Conservation (phyloP, 2,329 filamentous ascomycete species). For the Emergomyces orientalis region DNA sequence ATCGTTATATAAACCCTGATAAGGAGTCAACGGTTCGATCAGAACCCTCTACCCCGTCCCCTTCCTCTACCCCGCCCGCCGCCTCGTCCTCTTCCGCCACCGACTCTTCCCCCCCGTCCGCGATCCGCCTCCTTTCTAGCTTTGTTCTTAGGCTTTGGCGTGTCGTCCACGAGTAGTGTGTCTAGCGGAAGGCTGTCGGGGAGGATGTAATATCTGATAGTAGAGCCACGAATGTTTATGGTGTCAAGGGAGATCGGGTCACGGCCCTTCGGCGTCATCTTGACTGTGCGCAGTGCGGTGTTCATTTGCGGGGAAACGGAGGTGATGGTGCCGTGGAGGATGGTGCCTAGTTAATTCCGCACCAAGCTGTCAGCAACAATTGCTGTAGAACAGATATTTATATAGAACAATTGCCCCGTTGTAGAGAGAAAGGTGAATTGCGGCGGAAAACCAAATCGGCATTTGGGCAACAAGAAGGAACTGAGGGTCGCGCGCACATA, state of each 20-base stretch:
- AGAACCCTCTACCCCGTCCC: conserved; percentile 43
- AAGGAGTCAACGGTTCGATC: neutral
- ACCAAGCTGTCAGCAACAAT: neutral
- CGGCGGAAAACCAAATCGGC: neutral
- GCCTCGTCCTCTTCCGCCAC: conserved; percentile 40
- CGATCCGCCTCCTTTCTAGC: conserved; percentile 73
- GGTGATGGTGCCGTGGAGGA: conserved; percentile 92
- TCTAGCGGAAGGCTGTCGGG: conserved; percentile 92
- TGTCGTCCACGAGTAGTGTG: conserved; percentile 89
- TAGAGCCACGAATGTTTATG: conserved; percentile 93
- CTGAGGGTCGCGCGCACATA: conserved; percentile 58
- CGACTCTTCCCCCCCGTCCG: conserved; percentile 38
- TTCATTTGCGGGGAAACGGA: conserved; percentile 98
- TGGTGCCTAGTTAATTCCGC: conserved; percentile 56
- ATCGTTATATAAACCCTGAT: neutral
- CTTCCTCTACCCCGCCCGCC: conserved; percentile 46
- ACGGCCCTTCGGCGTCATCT: conserved; percentile 86
- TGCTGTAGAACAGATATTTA: neutral
- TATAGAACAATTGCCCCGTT: neutral
- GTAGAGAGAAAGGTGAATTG: neutral
- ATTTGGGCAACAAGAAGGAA: neutral
- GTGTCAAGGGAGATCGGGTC: conserved; percentile 82
- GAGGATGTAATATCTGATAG: conserved; percentile 92
- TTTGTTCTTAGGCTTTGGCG: conserved; percentile 99
- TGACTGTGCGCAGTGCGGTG: conserved; percentile 86